Evolutionary conservation across 2,329 filamentous ascomycete species (phyloP).

Genomic region (Penicillium sp.): DNA sequence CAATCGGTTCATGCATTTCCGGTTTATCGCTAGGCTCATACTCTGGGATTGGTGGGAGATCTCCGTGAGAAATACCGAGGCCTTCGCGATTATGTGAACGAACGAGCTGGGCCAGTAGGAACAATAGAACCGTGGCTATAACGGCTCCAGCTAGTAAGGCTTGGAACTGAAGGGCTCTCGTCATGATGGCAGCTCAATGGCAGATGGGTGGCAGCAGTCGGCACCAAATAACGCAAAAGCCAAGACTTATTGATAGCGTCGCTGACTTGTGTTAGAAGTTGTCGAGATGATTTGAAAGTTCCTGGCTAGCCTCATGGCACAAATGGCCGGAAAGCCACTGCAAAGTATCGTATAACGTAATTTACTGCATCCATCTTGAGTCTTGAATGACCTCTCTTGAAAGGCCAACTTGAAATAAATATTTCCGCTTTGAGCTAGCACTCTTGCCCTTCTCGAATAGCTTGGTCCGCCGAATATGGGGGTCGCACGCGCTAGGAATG

Average conservation of each 20-base stretch:
- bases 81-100: constrained; percentile 2
- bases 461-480: constrained; percentile 3
- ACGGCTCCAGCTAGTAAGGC: constrained; percentile 8
- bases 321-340: background rate
- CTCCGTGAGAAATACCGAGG: background rate
- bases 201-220: background rate
- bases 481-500: background rate
- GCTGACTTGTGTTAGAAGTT: background rate
- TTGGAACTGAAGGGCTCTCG: constrained; percentile 12
- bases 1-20: background rate
- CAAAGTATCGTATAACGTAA: background rate
- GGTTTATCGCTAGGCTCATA: background rate
- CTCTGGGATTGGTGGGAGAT: constrained; percentile 9
- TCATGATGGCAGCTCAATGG: background rate
- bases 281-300: background rate
- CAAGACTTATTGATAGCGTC: background rate
- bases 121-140: constrained; percentile 10
- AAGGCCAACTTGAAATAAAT: background rate
- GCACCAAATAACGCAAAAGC: too few species aligned
- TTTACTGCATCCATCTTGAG: background rate
- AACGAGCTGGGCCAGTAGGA: constrained; percentile 3
- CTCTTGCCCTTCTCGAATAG: background rate
- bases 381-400: background rate
- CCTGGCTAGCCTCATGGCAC: too few species aligned
- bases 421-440: background rate